Evolutionary conservation across 139 green algal genomes (phyloP), one percentile per base, ranked within the genome.

Genomic region (Trebouxia sp.): DNA sequence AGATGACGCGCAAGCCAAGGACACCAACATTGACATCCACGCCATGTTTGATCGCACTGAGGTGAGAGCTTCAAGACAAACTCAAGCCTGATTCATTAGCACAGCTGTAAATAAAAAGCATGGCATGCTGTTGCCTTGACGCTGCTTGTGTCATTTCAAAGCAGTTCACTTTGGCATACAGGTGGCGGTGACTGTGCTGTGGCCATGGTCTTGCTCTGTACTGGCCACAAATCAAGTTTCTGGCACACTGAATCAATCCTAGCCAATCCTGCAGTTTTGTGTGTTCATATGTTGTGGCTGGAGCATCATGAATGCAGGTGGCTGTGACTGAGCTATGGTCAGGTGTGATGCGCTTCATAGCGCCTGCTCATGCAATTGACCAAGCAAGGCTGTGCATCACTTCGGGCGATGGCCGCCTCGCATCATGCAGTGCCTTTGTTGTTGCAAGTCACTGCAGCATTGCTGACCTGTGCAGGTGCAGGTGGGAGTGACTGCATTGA

Each of bases 11-110:
- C 9, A 53, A 5, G 12, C 35, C 22, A 55, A 55, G 26, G 67
- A 76, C n/a, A 15, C 41, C 26, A 41, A 26, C 41, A 24, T 12
- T 5, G 39, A 41, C 5, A 8, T 76, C 0, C 67, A 56, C n/a
- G 38, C 53, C 26, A 76, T 76, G 67, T 76, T 76, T 76, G 67
- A 76, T 39, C 22, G 37, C 22, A 50, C 26, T 24, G 35, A 76
- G 41, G 67, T 76, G 26, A 3, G 12, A 17, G 26, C 55, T 17
- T 1, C 28, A 38, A 32, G 26, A 67, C 7, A 38, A 22, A 42
- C n/a, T n/a, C n/a, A n/a, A n/a, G n/a, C n/a, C n/a, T n/a, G n/a
- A n/a, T n/a, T n/a, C n/a, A n/a, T n/a, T n/a, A n/a, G n/a, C n/a
- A n/a, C n/a, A n/a, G n/a, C n/a, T n/a, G n/a, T n/a, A n/a, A n/a